These are phyloP conservation scores for Scedosporium dehoogii DNA, from an alignment of 2,329 filamentous ascomycete species.

Conservation along the genomic window DNA sequence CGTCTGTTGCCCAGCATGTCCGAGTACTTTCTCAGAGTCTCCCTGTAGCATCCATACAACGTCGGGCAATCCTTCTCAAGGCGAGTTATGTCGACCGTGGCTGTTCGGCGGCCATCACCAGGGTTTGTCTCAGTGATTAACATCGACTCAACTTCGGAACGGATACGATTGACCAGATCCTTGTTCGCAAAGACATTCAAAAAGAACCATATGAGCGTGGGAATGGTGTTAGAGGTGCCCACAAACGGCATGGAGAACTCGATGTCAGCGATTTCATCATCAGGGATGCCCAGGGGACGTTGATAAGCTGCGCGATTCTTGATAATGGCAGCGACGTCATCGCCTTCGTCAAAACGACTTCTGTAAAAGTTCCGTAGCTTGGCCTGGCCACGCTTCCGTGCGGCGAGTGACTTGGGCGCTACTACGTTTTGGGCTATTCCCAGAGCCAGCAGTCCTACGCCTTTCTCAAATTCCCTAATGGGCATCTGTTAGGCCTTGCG, in stretches of 20 bases:
- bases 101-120: conserved; percentile 8
- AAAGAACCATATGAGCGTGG: conserved; percentile 26
- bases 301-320: conserved; percentile 16
- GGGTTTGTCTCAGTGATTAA: conserved; percentile 2
- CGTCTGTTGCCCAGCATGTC: conserved; percentile 25
- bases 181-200: conserved; percentile 18
- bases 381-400: conserved; percentile 13
- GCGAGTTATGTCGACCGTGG: conserved; percentile 20
- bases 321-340: conserved; percentile 19
- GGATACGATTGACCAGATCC: conserved; percentile 16
- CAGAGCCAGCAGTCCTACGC: conserved; percentile 17
- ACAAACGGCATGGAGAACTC: conserved; percentile 22
- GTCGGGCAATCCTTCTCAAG: conserved; percentile 29
- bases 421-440: conserved; percentile 16
- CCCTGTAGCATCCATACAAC: conserved; percentile 30
- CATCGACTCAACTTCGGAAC: conserved; percentile 18
- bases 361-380: conserved; percentile 21
- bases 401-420: conserved; percentile 15
- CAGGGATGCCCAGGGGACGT: conserved; percentile 19
- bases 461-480: conserved; percentile 19
- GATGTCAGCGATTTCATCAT: conserved; percentile 16
- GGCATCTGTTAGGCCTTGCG: neutral
- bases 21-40: conserved; percentile 29
- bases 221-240: conserved; percentile 25
- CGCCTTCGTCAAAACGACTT: conserved; percentile 14